A percentile compares a stretch with the other conserved stretches of the same genome.
phyloP scores from a whole-genome alignment of 2,329 filamentous ascomycete species.

The Calonectria naviculata region DNA sequence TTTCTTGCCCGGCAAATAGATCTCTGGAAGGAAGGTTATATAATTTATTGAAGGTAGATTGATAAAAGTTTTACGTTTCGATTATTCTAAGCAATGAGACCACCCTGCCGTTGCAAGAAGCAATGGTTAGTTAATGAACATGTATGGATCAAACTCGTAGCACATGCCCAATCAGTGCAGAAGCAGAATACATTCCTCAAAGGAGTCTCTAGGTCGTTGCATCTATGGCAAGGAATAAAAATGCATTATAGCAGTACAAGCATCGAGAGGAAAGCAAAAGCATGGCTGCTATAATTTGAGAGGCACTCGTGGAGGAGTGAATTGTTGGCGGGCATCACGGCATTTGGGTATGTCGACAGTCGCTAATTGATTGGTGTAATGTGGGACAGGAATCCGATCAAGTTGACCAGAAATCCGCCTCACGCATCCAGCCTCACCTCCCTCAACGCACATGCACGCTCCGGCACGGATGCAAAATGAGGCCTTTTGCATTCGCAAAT shows the following conservation, averaged over 20 bases:
- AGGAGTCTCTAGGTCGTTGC: too few species aligned
- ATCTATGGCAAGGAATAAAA: neutral
- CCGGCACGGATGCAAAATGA: constrained; percentile 15
- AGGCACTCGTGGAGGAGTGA: neutral
- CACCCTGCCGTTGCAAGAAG: too few species aligned
- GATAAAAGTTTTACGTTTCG: too few species aligned
- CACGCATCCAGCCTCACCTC: neutral
- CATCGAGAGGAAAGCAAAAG: neutral
- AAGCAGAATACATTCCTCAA: too few species aligned
- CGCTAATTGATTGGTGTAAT: neutral
- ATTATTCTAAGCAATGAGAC: too few species aligned
- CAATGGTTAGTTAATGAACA: too few species aligned
- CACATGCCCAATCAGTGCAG: too few species aligned
- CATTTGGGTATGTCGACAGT: neutral
- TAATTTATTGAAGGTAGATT: too few species aligned
- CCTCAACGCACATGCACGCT: neutral
- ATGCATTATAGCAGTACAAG: neutral
- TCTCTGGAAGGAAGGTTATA: too few species aligned
- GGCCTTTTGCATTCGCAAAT: neutral
- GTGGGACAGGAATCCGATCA: neutral
- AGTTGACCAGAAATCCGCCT: neutral
- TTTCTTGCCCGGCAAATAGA: too few species aligned
- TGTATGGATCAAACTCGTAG: too few species aligned
- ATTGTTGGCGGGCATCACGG: neutral
- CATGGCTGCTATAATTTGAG: neutral